A percentile compares a stretch with the other conserved stretches of the same genome.
phyloP scores from a whole-genome alignment of 108 stramenopile genomes.

The Cyclotella kingstonii region DNA sequence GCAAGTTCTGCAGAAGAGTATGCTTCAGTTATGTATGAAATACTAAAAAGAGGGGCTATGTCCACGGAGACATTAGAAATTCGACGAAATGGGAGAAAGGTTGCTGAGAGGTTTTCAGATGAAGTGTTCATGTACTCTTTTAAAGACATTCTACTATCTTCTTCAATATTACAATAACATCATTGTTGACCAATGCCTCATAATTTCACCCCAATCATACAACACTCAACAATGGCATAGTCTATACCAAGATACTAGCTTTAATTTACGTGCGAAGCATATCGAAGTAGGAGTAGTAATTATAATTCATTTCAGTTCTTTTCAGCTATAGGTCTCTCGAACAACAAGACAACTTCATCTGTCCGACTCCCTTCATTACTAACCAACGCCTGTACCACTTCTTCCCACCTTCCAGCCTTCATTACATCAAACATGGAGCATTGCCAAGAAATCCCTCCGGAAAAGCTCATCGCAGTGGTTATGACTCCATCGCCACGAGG shows the following conservation, averaged over 20 bases:
- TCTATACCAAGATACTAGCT: too few species aligned
- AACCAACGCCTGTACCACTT: slow-evolving; percentile 69
- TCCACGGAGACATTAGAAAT: slow-evolving; percentile 30
- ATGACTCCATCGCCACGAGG: slow-evolving; percentile 76
- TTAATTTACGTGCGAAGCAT: too few species aligned
- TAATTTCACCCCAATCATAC: background rate
- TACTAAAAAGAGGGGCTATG: slow-evolving; percentile 39
- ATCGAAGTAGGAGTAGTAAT: too few species aligned
- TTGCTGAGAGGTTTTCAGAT: slow-evolving; percentile 73
- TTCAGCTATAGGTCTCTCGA: slow-evolving; percentile 64
- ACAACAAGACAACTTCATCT: slow-evolving; percentile 79
- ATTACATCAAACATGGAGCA: slow-evolving; percentile 78
- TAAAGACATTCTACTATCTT: slow-evolving; percentile 40
- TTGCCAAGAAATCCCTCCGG: slow-evolving; percentile 73
- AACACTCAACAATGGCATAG: too few species aligned
- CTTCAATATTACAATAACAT: slow-evolving; percentile 34
- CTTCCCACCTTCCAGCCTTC: slow-evolving; percentile 64
- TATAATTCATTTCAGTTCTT: too few species aligned
- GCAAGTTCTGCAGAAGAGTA: slow-evolving; percentile 74
- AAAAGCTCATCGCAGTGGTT: slow-evolving; percentile 66
- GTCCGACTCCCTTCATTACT: slow-evolving; percentile 66
- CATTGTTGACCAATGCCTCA: too few species aligned
- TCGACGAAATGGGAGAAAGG: slow-evolving; percentile 47
- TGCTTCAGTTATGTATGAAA: slow-evolving; percentile 64
- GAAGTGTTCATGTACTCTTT: slow-evolving; percentile 52